Evolutionary conservation across 1,139 yeast genomes (phyloP).

Genomic region (Scheffersomyces parashehatae): DNA sequence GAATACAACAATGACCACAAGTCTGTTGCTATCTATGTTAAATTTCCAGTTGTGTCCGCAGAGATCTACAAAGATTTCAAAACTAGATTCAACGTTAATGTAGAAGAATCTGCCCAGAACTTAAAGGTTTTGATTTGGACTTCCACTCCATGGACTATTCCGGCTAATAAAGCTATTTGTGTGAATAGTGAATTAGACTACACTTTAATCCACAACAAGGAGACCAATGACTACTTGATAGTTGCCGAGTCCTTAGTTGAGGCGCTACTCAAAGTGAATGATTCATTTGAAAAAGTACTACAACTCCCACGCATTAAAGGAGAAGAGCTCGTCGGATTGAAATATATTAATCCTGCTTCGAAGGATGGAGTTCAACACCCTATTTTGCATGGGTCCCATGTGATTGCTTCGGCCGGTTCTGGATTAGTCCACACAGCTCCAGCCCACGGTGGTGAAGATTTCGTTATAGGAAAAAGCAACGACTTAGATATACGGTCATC

Average conservation of each 20-base stretch:
- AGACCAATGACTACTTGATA: slow-evolving; percentile 41
- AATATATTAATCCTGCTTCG: slow-evolving; percentile 62
- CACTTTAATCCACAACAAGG: slow-evolving; percentile 43
- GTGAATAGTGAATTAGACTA: slow-evolving; percentile 62
- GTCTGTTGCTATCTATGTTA: slow-evolving; percentile 71
- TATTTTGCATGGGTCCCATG: slow-evolving; percentile 78
- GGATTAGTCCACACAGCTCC: slow-evolving; percentile 98
- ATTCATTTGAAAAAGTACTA: neutral
- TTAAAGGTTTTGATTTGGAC: slow-evolving; percentile 75
- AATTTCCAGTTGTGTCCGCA: slow-evolving; percentile 52
- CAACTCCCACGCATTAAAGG: slow-evolving; percentile 37
- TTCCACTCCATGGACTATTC: slow-evolving; percentile 97
- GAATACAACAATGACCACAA: slow-evolving; percentile 77
- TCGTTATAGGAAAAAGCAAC: slow-evolving; percentile 62
- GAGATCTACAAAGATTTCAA: slow-evolving; percentile 2
- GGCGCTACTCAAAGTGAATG: slow-evolving; percentile 19
- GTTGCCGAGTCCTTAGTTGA: slow-evolving; percentile 50
- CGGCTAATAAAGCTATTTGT: slow-evolving; percentile 84
- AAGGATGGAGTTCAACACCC: slow-evolving; percentile 45
- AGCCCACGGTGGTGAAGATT: slow-evolving; percentile 97
- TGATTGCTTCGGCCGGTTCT: slow-evolving; percentile 80
- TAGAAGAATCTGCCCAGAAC: slow-evolving; percentile 2
- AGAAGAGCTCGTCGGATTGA: slow-evolving; percentile 35
- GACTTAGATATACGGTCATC: slow-evolving; percentile 68
- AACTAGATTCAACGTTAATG: slow-evolving; percentile 1